Conservation (phyloP, 1,139 yeast species). For the Hemisphaericaspora subhashii region DNA sequence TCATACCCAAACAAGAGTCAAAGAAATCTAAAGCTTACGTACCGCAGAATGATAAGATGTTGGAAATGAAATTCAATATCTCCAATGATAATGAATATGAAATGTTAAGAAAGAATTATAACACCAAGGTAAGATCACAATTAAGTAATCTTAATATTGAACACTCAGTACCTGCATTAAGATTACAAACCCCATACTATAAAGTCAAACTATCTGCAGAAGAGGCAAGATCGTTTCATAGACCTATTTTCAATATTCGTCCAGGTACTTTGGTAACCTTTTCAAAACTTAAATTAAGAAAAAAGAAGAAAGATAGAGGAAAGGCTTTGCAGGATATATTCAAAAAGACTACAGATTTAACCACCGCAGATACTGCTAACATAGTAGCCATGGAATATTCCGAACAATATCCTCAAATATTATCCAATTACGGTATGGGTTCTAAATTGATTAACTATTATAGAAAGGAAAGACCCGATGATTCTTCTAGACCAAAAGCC, state of each 20-base stretch:
- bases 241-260: slow-evolving; percentile 72
- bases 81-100: slow-evolving; percentile 91
- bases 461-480: slow-evolving; percentile 79
- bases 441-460: slow-evolving; percentile 90
- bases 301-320: slow-evolving; percentile 87
- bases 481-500: slow-evolving; percentile 81
- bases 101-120: slow-evolving; percentile 78
- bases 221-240: slow-evolving; percentile 77
- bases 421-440: slow-evolving; percentile 95
- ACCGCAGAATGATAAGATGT: slow-evolving; percentile 50
- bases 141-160: slow-evolving; percentile 90
- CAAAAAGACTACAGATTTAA: slow-evolving; percentile 68
- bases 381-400: slow-evolving; percentile 83
- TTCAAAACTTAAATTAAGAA: slow-evolving; percentile 73
- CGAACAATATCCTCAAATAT: slow-evolving; percentile 82
- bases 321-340: slow-evolving; percentile 76
- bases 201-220: slow-evolving; percentile 71
- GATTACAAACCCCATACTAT: slow-evolving; percentile 89
- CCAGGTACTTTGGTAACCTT: slow-evolving; percentile 80
- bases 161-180: slow-evolving; percentile 84
- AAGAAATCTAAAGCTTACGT: slow-evolving; percentile 34
- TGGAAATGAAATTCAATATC: slow-evolving; percentile 65
- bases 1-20: slow-evolving; percentile 47
- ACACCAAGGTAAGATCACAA: slow-evolving; percentile 88
- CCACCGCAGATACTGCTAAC: slow-evolving; percentile 80